Percentiles rank a stretch among this genome's conserved stretches.
Evolutionary conservation across 164 flowering plant genomes (phyloP).

Genomic region (Paratinospora sagittata): DNA sequence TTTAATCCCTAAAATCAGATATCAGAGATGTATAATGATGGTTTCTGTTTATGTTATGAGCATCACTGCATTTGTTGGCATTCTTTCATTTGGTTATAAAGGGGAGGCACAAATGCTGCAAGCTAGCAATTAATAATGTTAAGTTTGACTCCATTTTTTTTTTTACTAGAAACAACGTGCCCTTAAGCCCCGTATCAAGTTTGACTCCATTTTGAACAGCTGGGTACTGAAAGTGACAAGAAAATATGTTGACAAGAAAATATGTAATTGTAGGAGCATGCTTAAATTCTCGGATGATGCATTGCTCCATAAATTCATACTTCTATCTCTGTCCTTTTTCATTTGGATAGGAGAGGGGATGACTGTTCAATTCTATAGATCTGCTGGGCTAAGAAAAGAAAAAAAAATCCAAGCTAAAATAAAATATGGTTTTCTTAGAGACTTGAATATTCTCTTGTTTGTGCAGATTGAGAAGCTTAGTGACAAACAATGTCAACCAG

Average conservation of each 20-base stretch:
- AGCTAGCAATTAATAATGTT: not conserved
- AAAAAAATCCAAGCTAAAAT: not conserved
- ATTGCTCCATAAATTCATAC: not conserved
- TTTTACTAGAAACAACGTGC: too few relatives aligned
- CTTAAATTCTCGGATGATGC: not conserved
- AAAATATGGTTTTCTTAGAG: not conserved
- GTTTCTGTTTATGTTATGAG: not conserved
- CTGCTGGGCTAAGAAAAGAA: not conserved
- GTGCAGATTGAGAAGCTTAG: slow-evolving; percentile 42
- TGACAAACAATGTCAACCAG: slow-evolving; percentile 35
- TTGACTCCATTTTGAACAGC: not conserved
- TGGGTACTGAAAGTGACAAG: not conserved
- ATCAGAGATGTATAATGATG: not conserved
- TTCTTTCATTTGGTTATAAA: too few relatives aligned
- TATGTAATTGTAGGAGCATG: not conserved
- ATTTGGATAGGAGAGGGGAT: not conserved
- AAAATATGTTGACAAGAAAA: too few relatives aligned
- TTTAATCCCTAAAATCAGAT: not conserved
- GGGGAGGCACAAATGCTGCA: too few relatives aligned
- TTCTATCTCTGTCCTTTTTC: not conserved
- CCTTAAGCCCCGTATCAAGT: too few relatives aligned
- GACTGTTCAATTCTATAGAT: not conserved
- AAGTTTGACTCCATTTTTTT: not conserved
- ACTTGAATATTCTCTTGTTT: slow-evolving; percentile 1
- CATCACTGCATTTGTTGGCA: not conserved